phyloP scores from a whole-genome alignment of 169 alveolate genomes.

The Cryptosporidium xiaoi region DNA sequence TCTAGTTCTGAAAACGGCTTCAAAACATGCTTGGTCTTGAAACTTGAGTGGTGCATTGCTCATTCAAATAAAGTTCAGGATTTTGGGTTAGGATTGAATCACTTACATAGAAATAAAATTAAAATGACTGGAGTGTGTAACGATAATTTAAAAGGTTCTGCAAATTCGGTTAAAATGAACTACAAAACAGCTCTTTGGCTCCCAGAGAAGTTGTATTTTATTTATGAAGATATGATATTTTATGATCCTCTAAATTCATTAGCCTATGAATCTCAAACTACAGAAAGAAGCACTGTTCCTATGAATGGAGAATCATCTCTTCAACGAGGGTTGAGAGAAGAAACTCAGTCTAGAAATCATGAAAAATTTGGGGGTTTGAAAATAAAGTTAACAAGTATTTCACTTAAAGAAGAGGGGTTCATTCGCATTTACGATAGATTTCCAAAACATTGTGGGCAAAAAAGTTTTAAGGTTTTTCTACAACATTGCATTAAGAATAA shows the following conservation, averaged over 20 bases:
- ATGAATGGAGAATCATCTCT: background rate
- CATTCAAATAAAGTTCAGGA: slow-evolving; percentile 5
- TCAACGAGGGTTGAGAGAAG: background rate
- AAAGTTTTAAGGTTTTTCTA: slow-evolving; percentile 1
- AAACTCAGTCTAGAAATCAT: background rate
- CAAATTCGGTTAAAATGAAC: background rate
- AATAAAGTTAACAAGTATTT: background rate
- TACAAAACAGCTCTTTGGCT: background rate
- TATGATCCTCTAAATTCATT: slow-evolving; percentile 38
- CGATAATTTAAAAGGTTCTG: background rate
- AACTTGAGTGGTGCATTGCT: slow-evolving; percentile 26
- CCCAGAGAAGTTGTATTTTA: background rate
- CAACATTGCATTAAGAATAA: slow-evolving; percentile 34
- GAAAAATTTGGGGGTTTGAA: slow-evolving; percentile 33
- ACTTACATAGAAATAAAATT: background rate
- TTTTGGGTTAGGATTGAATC: background rate
- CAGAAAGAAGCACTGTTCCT: background rate
- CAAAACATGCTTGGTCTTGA: background rate
- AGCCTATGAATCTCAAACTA: background rate
- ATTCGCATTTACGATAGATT: slow-evolving; percentile 9
- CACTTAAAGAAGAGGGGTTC: slow-evolving; percentile 31
- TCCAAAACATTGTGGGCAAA: slow-evolving; percentile 11
- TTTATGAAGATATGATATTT: slow-evolving; percentile 41
- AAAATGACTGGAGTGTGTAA: background rate
- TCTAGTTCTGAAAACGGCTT: background rate